Evolutionary conservation across 2,329 filamentous ascomycete species (phyloP).

Genomic region (Venturia aucupariae): DNA sequence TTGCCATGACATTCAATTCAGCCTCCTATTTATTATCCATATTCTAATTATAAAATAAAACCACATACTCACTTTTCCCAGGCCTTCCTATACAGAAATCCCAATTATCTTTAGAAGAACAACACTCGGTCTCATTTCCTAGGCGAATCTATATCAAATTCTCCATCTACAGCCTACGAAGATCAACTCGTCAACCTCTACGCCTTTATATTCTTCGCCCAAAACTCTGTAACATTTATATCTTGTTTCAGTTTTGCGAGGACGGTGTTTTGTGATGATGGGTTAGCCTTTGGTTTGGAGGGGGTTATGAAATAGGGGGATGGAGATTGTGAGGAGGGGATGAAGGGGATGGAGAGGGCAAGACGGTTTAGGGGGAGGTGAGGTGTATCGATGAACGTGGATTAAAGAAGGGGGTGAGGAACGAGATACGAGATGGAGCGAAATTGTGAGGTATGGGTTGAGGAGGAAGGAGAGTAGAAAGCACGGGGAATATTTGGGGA

Average conservation of each 20-base stretch:
- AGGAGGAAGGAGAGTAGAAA: background rate
- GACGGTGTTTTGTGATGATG: conserved; percentile 52
- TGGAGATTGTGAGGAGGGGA: too few relatives aligned
- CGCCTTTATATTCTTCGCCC: conserved; percentile 14
- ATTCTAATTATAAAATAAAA: too few relatives aligned
- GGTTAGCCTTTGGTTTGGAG: conserved; percentile 56
- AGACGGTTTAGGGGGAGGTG: background rate
- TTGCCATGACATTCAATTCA: too few relatives aligned
- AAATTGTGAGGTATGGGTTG: background rate
- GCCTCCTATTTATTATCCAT: too few relatives aligned
- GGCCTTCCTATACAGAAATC: too few relatives aligned
- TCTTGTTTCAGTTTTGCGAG: conserved; percentile 58
- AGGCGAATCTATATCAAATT: too few relatives aligned
- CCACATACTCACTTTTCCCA: too few relatives aligned
- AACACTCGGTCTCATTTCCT: too few relatives aligned
- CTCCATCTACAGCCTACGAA: background rate
- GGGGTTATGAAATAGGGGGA: conserved; percentile 59
- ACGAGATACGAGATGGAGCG: background rate
- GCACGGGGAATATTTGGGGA: too few relatives aligned
- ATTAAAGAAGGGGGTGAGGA: too few relatives aligned
- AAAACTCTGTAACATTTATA: conserved; percentile 54
- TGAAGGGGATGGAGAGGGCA: conserved; percentile 42
- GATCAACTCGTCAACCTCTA: background rate
- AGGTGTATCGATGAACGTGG: too few relatives aligned
- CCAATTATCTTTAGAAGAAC: too few relatives aligned